Conservation (phyloP, 768 basidiomycete genomes). For the Lyophyllum decastes region DNA sequence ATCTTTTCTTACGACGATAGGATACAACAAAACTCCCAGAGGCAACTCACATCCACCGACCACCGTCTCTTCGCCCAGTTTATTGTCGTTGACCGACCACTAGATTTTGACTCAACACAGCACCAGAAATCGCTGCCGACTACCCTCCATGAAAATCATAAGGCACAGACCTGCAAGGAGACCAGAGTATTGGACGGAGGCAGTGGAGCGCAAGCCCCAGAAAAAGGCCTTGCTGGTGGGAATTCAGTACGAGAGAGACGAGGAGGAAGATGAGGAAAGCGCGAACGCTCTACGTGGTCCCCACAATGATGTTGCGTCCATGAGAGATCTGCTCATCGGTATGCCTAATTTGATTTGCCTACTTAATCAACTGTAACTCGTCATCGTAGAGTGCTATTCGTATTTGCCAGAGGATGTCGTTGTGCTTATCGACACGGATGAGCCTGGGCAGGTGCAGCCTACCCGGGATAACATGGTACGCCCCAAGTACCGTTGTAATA, state of each 20-base stretch:
- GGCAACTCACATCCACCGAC: neutral
- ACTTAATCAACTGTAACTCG: neutral
- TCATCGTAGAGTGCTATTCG: constrained; percentile 31
- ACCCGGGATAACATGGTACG: constrained; percentile 48
- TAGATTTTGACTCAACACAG: neutral
- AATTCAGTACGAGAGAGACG: constrained; percentile 28
- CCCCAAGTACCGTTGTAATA: neutral
- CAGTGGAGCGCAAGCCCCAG: constrained; percentile 3
- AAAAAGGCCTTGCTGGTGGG: constrained; percentile 40
- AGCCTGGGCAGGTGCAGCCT: constrained; percentile 32
- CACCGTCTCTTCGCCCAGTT: neutral
- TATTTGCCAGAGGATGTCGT: constrained; percentile 42
- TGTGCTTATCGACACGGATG: constrained; percentile 43
- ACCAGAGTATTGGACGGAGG: constrained; percentile 9
- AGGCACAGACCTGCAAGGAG: constrained; percentile 10
- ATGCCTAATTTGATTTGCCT: constrained; percentile 8
- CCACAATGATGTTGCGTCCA: constrained; percentile 36
- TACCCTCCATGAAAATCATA: constrained; percentile 13
- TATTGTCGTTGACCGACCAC: neutral
- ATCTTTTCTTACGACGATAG: neutral
- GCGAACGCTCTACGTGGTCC: constrained; percentile 30
- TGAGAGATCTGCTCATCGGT: constrained; percentile 39
- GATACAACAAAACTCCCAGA: neutral
- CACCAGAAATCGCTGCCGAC: neutral
- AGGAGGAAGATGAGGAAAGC: constrained; percentile 11